Conservation (phyloP, 176 grass and related monocot species). For the Raddia distichophylla region DNA sequence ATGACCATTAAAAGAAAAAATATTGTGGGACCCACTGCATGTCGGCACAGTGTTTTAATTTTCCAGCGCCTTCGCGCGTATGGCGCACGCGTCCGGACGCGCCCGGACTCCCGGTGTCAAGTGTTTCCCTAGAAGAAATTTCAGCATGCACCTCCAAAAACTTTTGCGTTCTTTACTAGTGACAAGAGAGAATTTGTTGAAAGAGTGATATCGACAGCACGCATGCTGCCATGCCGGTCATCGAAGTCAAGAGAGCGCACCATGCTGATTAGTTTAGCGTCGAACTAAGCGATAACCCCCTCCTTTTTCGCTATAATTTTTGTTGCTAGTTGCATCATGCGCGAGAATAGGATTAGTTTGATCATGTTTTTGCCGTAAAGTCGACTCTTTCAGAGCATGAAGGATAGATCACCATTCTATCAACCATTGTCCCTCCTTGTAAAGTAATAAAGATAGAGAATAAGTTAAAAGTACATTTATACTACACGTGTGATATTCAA, state of each 20-base stretch:
- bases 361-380: background rate
- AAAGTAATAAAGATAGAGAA: no score
- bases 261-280: background rate
- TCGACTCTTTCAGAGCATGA: background rate
- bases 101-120: no score
- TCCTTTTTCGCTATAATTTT: background rate
- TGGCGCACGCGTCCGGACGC: no score
- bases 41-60: no score
- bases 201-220: background rate
- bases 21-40: no score
- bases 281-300: background rate
- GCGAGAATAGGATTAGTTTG: background rate
- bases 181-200: background rate
- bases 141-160: background rate
- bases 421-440: no score
- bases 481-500: no score
- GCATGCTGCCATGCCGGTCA: background rate
- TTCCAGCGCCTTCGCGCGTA: no score
- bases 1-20: no score
- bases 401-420: no score
- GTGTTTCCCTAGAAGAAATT: background rate
- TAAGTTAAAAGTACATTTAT: no score
- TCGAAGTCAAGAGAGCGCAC: constrained; percentile 16
- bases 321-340: background rate
- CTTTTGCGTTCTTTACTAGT: background rate